phyloP scores from a whole-genome alignment of 306 rosid genomes.

The Inga laurina region DNA sequence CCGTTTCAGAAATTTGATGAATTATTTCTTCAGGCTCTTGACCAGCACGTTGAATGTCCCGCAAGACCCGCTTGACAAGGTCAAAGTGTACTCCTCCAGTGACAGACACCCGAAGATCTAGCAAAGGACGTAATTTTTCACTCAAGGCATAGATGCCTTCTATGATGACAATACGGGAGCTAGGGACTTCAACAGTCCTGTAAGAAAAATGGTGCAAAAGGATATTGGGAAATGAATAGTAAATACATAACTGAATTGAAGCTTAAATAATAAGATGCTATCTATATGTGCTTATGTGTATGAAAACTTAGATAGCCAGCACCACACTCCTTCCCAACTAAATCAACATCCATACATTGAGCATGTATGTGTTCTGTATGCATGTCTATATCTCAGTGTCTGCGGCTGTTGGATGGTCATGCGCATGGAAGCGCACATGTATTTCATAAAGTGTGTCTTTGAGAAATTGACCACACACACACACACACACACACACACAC shows the following conservation, averaged over 20 bases:
- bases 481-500: not conserved
- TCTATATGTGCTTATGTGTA: constrained; percentile 3
- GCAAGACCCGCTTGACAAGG: constrained; percentile 94
- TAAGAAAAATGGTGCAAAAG: constrained; percentile 36
- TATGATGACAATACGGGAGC: constrained; percentile 77
- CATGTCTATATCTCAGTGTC: constrained; percentile 9
- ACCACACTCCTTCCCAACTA: constrained; percentile 6
- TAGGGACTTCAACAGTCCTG: constrained; percentile 90
- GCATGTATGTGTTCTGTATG: constrained; percentile 19
- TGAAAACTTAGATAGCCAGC: constrained; percentile 15
- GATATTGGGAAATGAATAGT: constrained; percentile 17
- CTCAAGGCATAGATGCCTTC: constrained; percentile 97
- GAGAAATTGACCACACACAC: not conserved
- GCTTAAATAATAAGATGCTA: constrained; percentile 20
- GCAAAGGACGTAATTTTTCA: constrained; percentile 81
- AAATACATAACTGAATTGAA: constrained; percentile 5
- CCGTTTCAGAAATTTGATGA: constrained; percentile 99
- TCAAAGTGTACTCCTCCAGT: constrained; percentile 99
- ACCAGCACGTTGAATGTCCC: constrained; percentile 97
- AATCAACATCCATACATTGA: constrained; percentile 18
- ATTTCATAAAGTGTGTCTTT: not conserved
- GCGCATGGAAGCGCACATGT: not conserved
- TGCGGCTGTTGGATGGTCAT: not conserved
- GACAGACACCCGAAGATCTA: constrained; percentile 95
- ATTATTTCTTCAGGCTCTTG: constrained; percentile 99